Evolutionary conservation across 148 eudicot genomes (phyloP).

Genomic region (Rhododendron vialii): DNA sequence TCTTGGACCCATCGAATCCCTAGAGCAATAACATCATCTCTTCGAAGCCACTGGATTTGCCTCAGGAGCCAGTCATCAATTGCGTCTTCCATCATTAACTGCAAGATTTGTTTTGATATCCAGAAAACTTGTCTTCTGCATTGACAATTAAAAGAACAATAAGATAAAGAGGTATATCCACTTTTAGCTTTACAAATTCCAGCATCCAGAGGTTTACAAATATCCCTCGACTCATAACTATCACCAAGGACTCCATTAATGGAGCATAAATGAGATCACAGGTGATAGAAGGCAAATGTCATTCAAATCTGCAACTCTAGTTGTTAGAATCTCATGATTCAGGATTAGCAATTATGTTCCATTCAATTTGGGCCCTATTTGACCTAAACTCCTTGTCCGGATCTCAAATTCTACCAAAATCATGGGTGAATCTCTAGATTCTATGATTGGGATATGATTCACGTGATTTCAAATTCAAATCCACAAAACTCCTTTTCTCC

Average conservation of each 20-base stretch:
- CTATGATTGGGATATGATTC: background rate
- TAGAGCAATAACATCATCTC: slow-evolving; percentile 75
- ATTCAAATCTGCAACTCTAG: background rate
- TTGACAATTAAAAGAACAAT: slow-evolving; percentile 6
- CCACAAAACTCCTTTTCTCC: background rate
- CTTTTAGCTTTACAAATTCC: background rate
- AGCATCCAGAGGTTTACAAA: background rate
- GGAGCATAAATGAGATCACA: background rate
- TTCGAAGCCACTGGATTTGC: slow-evolving; percentile 87
- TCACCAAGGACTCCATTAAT: background rate
- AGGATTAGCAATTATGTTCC: background rate
- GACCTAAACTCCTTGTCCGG: background rate
- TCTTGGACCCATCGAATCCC: slow-evolving; percentile 90
- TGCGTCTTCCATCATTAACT: slow-evolving; percentile 95
- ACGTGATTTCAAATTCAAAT: background rate
- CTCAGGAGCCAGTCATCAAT: slow-evolving; percentile 90
- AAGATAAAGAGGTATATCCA: background rate
- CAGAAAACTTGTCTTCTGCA: slow-evolving; percentile 96
- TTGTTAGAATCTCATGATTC: background rate
- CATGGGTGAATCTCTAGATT: background rate
- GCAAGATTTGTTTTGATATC: slow-evolving; percentile 98
- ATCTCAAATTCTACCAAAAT: background rate
- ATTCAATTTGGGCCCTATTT: background rate
- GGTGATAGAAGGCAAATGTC: background rate
- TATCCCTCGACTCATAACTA: background rate